Evolutionary conservation across 805 yeast genomes (phyloP), one percentile per base, ranked within the genome.

Genomic region (Zygoascus bituminiphila): DNA sequence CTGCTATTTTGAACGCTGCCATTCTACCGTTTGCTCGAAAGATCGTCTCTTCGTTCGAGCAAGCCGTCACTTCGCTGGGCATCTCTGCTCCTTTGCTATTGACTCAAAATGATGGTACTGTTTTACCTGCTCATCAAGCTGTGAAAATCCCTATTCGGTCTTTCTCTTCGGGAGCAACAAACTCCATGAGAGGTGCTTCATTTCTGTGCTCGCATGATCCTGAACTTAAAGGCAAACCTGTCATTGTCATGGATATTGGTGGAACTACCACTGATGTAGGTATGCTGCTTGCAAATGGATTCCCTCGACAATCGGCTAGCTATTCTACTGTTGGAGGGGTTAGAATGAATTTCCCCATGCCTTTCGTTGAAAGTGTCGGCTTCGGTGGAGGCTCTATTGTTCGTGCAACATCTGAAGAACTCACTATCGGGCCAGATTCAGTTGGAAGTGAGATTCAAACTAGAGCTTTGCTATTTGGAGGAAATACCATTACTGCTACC

Each of bases 191-290:
- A 42, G 57, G 57, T 14, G 77, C 78, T 1, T 65, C 76, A 0
- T 70, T 71, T 52, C 56, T 74, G 12, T 68, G 73, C 49, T 42
- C 64, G 44, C 44, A 57, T 22, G 54, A 54, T 14, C 36, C 47
- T n/a, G 47, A 50, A 7, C 47, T 53, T 4, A 42, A 48, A 5
- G 65, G 63, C 12, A 50, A 57, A 33, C 53, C 57, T 35, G 61
- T 66, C 14, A 56, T 71, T 43, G 75, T 74, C n/a, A 68, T 68
- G 31, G 78, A 74, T 55, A 68, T 74, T 35, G 78, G 78, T 15
- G 78, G 78, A 10, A 74, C 78, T 10, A 74, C 78, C 3, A 61
- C 76, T 6, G 78, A 74, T 55, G 74, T 72, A n/a, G 78, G 78
- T 7, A 51, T 72, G 42, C 53, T 74, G 26, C 56, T 74, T 8